Base-by-base conservation (phyloP, 495 filamentous ascomycete species). In the Hypoxylon subgilvum region DNA sequence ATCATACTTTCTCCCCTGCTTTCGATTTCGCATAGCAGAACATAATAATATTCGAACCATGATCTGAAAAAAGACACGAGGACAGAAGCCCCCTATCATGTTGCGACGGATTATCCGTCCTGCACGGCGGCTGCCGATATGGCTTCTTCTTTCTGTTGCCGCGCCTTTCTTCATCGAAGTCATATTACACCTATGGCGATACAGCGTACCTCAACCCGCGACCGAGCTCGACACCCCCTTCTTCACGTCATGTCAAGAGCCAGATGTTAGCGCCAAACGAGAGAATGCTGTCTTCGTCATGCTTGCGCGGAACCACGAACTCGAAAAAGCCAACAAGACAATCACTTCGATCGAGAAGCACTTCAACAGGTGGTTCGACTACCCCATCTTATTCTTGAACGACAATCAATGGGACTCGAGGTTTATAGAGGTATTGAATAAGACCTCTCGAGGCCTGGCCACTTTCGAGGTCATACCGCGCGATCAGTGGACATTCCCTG, bases 361-460 rank as follows among this genome's bases (percentile, higher is more conserved):
- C 67, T 98, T 98, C 83, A 98, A 98, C 73, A 83, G 86, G 49
- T 97, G 93, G 93, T 98, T 90, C 72, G 80, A 96, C 72, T 98
- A 98, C 72, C 94, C 94, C 25, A 92, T 96, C 69, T 85, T 98
- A 43, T 97, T 98, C 72, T 77, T 98, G 50, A 98, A 98, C 71
- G 91, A 96, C 67, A 83, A 84, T 28, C 83, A 82, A 17, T 94
- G 94, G 73, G 83, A 85, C 57, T 88, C 83, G n/a, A 88, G 90
- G 32, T 98, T 98, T 74, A 88, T 96, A 60, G 76, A 82, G 38
- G 85, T 84, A 3, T 90, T 98, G 78, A 92, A 88, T 69, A 85
- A 86, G 43, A 87, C 88, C 2, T 83, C 95, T 5, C 78, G 83
- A 67, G 96, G 96, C 65, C 87, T 91, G 63, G 94, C 90, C 28